Conservation (phyloP, 2,329 filamentous ascomycete species). For the Stemphylium lycopersici region DNA sequence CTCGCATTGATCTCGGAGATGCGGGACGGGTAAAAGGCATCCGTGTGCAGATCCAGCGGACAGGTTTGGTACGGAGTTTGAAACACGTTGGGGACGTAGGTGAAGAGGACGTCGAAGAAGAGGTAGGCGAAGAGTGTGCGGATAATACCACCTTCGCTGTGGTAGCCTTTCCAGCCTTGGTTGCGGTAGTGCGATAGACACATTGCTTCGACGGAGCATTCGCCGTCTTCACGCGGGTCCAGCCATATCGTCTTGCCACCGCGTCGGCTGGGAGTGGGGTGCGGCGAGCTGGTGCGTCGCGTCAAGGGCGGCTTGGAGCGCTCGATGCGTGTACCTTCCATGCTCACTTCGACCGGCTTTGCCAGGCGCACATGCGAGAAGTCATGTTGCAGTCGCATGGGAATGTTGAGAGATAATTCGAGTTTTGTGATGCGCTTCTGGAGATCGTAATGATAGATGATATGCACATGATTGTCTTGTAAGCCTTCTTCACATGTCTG, state of each 20-base stretch:
- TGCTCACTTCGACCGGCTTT: constrained; percentile 74
- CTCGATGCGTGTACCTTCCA: constrained; percentile 80
- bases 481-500: constrained; percentile 84
- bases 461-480: constrained; percentile 85
- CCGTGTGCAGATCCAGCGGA: constrained; percentile 89
- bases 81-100: constrained; percentile 95
- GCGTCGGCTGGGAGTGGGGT: constrained; percentile 46
- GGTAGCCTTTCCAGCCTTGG: constrained; percentile 91
- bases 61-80: constrained; percentile 95
- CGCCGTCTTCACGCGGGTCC: constrained; percentile 72
- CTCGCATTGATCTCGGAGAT: constrained; percentile 87
- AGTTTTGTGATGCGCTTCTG: constrained; percentile 94
- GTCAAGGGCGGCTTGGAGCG: constrained; percentile 55
- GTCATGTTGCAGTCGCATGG: constrained; percentile 86
- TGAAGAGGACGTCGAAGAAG: constrained; percentile 91
- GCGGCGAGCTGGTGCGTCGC: constrained; percentile 38
- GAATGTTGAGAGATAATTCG: constrained; percentile 81
- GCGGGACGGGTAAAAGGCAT: constrained; percentile 87
- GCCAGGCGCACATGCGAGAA: constrained; percentile 84
- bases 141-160: constrained; percentile 88
- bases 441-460: constrained; percentile 92
- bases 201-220: constrained; percentile 93
- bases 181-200: constrained; percentile 84
- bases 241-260: constrained; percentile 85
- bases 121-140: constrained; percentile 84